Conservation (phyloP, 2,329 filamentous ascomycete species). For the Sporothrix euskadiensis region DNA sequence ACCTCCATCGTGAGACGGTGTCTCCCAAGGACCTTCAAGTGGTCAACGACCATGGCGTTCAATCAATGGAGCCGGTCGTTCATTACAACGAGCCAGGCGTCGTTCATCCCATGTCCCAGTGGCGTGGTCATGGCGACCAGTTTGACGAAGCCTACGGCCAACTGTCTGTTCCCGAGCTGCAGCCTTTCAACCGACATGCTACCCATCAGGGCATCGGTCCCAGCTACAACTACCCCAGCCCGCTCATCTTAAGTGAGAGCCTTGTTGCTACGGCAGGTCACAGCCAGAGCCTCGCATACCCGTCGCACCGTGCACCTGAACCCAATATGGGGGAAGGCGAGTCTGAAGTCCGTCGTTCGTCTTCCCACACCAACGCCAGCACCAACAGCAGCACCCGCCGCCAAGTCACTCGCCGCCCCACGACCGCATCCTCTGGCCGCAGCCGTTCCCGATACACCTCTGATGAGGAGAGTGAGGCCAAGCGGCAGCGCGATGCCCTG, state of each 20-base stretch:
- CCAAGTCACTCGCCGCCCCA: not conserved
- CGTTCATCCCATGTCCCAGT: not conserved
- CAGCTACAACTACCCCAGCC: not conserved
- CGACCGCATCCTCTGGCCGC: not conserved
- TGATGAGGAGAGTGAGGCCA: not conserved
- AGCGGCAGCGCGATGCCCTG: not conserved
- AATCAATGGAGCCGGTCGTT: not conserved
- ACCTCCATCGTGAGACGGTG: not conserved
- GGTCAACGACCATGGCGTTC: not conserved
- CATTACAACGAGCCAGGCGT: not conserved
- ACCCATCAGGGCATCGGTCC: not conserved
- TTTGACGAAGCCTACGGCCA: not conserved
- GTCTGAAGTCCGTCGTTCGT: not conserved
- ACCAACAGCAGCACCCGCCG: not conserved
- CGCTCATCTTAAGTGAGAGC: not conserved
- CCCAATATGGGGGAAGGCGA: not conserved
- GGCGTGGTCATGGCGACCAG: not conserved
- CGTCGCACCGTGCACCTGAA: not conserved
- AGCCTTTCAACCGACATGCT: not conserved
- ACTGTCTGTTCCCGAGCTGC: not conserved
- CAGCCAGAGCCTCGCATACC: not conserved
- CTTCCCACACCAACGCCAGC: not conserved
- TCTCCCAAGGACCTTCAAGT: not conserved
- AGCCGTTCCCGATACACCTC: not conserved
- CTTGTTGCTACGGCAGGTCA: not conserved